Base-by-base conservation (phyloP, 331 rosid species). In the Rhamnella rubrinervis region DNA sequence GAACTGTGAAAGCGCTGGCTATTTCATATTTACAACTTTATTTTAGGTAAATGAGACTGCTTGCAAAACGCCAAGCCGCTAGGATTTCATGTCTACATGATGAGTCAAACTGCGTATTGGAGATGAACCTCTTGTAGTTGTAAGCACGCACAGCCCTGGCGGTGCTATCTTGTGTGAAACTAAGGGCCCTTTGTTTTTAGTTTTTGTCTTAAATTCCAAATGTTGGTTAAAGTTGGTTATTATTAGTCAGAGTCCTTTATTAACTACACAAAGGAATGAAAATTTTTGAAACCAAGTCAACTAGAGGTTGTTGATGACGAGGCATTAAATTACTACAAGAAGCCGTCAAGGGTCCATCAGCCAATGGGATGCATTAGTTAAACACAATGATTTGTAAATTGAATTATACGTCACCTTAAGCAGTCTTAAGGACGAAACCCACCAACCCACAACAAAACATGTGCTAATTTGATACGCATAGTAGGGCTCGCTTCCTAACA, bases 351-450 rank as follows among this genome's bases (percentile, higher is more conserved):
- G 21, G 14, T 10, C 19, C 17, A n/a, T 55, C 8, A 5, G 67
- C 59, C 31, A 15, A 26, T 41, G 50, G 44, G 1, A 56, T 67
- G 35, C 38, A 31, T 40, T 21, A 40, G 25, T 44, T 63, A 28
- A 6, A 28, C 37, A 65, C 40, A 7, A 39, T 23, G 47, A 50
- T 65, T 51, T 49, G 23, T 50, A 18, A 31, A 47, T 57, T 26
- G 25, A 49, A 55, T 55, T 52, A 72, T 16, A 64, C 64, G 69
- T 83, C 77, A 93, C 98, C 97, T 88, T 88, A 20, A 91, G 89
- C 63, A 87, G 71, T 91, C 97, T n/a, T 97, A 93, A 59, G 98
- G 98, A 47, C 95, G 96, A 80, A 85, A 87, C 69, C 97, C 98
- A 83, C 98, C 98, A 9, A 91, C 89, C 98, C 98, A 93, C 56